Evolutionary conservation across 1,284 basidiomycete species (phyloP), one percentile per base, ranked within the genome.

Genomic region (Ustilago nuda): DNA sequence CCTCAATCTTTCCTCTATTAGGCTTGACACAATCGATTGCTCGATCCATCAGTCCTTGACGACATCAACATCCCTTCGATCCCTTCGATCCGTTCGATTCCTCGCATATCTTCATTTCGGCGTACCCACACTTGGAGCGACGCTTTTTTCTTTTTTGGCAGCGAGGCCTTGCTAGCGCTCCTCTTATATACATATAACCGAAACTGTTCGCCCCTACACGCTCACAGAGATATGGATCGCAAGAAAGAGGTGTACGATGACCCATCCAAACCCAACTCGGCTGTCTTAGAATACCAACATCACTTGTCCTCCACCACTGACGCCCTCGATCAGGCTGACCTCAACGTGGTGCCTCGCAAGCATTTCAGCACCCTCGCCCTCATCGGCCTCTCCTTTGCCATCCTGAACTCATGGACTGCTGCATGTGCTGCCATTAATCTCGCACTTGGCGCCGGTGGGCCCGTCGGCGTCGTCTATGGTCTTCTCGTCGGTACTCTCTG

Each of bases 331-430:
- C 54, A 43, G 8, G 59, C 37, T 33, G 19, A 30, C 17, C 13
- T 33, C 23, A 27, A 19, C 15, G 56, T 45, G 19, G 63, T 45
- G 30, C 69, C 63, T 0, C 69, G 60, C 19, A 70, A 75, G 52
- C 76, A 78, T 43, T 78, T 78, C 50, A 56, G 60, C 56, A 71
- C 67, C 7, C 55, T 78, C 8, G 66, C 72, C 3, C 66, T 78
- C 13, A 62, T 78, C 57, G 76, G 76, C 17, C 53, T 75, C 15
- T 61, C 63, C n/a, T 70, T 78, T 48, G 62, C 76, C 48, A 72
- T 75, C 50, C 65, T 78, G 53, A 78, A 78, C 51, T 76, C 72
- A 3, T 78, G 76, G 76, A 61, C 61, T 1, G 76, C 76, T 13
- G 67, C 67, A 8, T 55, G 56, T 32, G 61, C 61, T 8, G 54